These are phyloP conservation scores for Leucoagaricus sp. DNA, from an alignment of 1,284 basidiomycete genomes.

Conservation along the genomic window DNA sequence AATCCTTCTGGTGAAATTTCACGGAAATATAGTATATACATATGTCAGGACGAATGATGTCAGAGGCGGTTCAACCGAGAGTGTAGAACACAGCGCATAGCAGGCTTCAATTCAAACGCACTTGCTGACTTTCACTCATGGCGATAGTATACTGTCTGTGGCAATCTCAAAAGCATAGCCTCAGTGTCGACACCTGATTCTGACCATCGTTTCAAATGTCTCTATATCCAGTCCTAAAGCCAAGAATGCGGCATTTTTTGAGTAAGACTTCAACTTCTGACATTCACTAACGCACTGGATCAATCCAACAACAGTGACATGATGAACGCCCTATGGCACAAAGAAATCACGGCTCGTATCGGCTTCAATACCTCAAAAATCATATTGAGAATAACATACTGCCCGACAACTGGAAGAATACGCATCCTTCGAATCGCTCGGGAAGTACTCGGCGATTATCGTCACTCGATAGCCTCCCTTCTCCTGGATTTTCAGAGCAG, in stretches of 20 bases:
- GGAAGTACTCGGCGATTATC: slow-evolving; percentile 63
- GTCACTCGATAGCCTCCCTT: slow-evolving; percentile 54
- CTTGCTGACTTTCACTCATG: slow-evolving; percentile 38
- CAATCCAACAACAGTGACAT: slow-evolving; percentile 55
- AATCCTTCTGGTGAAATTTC: slow-evolving; percentile 42
- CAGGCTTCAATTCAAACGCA: slow-evolving; percentile 56
- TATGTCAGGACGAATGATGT: too few species aligned
- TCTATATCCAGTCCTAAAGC: slow-evolving; percentile 60
- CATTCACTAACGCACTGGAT: slow-evolving; percentile 49
- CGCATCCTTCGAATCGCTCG: slow-evolving; percentile 65
- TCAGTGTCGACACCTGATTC: slow-evolving; percentile 49
- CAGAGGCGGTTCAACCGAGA: too few species aligned
- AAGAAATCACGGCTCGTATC: too few species aligned
- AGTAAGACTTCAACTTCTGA: background rate
- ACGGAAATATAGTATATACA: slow-evolving; percentile 50
- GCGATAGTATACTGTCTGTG: slow-evolving; percentile 57
- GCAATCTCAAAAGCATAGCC: slow-evolving; percentile 58
- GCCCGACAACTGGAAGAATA: slow-evolving; percentile 80
- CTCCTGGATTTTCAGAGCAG: slow-evolving; percentile 64
- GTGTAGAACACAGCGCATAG: slow-evolving; percentile 30
- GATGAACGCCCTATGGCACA: slow-evolving; percentile 56
- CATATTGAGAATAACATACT: slow-evolving; percentile 40
- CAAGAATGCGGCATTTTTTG: background rate
- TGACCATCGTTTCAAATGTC: slow-evolving; percentile 71
- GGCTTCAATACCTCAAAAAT: too few species aligned